phyloP scores from a whole-genome alignment of 73 alveolate species.

The Blepharisma japonicum region DNA sequence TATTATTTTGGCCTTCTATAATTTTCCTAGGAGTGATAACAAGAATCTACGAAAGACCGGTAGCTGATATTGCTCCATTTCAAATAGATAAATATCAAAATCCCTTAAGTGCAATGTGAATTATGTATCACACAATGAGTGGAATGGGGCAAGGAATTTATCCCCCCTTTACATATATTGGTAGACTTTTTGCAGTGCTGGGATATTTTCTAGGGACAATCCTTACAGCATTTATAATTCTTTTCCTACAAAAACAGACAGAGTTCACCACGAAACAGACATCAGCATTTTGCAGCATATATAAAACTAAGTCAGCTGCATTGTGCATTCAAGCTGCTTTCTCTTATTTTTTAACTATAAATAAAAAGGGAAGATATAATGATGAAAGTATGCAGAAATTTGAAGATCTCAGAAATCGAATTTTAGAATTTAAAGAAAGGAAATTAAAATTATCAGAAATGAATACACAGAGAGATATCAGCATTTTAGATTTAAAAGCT shows the following conservation, averaged over 20 bases:
- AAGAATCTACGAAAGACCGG: conserved; percentile 1
- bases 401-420: background rate
- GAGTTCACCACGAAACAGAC: background rate
- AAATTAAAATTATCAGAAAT: background rate
- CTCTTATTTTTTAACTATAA: background rate
- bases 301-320: background rate
- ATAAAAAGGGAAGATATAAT: background rate
- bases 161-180: background rate
- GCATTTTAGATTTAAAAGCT: background rate
- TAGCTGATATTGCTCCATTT: background rate
- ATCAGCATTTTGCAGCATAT: background rate
- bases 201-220: background rate
- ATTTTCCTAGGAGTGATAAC: background rate
- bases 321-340: background rate
- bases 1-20: background rate
- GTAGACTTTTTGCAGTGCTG: background rate
- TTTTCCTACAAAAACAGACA: background rate
- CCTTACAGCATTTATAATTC: background rate
- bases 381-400: background rate
- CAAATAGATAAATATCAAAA: background rate
- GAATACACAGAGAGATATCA: background rate
- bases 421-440: background rate
- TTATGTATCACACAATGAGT: conserved; percentile 10
- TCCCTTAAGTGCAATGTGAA: conserved; percentile 10
- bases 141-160: background rate